Percentiles rank a stretch among this genome's conserved stretches.
Evolutionary conservation across 768 basidiomycete species (phyloP).

Genomic region (Suillus americanus): DNA sequence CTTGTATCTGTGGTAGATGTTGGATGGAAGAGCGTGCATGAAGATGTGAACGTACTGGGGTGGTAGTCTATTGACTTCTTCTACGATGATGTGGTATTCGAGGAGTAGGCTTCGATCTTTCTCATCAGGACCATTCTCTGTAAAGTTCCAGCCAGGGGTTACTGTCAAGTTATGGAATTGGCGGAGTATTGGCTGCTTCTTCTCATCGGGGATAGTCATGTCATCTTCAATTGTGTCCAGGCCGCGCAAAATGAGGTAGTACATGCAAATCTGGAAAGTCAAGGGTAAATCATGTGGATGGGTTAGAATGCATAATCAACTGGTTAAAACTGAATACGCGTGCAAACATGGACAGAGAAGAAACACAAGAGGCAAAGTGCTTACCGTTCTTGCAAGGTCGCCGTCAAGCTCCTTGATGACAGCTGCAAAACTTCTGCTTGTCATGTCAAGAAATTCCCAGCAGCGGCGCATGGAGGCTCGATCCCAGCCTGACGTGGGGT

Average conservation of each 20-base stretch:
- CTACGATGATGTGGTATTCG: conserved; percentile 78
- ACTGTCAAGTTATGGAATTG: conserved; percentile 78
- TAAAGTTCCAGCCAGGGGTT: conserved; percentile 84
- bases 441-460: conserved; percentile 87
- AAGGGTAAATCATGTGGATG: conserved; percentile 1
- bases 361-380: conserved; percentile 32
- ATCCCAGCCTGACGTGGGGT: conserved; percentile 84
- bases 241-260: conserved; percentile 91
- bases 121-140: conserved; percentile 80
- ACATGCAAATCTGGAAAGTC: conserved; percentile 77
- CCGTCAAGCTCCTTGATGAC: conserved; percentile 97
- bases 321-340: background rate
- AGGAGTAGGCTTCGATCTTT: conserved; percentile 85
- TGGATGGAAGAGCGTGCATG: background rate
- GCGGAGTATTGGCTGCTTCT: conserved; percentile 85
- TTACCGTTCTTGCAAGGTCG: conserved; percentile 86
- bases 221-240: conserved; percentile 99
- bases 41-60: conserved; percentile 45
- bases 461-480: conserved; percentile 83
- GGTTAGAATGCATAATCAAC: background rate
- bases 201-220: conserved; percentile 86
- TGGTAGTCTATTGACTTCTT: conserved; percentile 71
- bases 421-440: conserved; percentile 85
- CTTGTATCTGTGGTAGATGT: conserved; percentile 52
- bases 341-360: conserved; percentile 1